These are phyloP conservation scores for Stagonosporopsis tanaceti DNA, from an alignment of 2,329 filamentous ascomycete genomes.

Conservation along the genomic window DNA sequence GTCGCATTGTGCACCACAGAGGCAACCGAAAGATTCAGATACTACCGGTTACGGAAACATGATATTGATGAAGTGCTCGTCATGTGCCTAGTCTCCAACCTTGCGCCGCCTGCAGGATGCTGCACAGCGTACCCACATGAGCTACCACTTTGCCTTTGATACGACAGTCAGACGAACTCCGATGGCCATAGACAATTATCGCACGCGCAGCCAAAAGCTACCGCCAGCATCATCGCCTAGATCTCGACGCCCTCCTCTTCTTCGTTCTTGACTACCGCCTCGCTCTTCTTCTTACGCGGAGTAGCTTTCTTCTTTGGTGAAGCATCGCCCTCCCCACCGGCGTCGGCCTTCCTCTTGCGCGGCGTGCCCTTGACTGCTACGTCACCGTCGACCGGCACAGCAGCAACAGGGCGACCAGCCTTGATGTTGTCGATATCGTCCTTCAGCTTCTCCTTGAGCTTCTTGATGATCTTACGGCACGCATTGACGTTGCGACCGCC, in stretches of 20 bases:
- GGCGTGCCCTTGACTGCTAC: slow-evolving; percentile 20
- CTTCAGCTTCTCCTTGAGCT: slow-evolving; percentile 36
- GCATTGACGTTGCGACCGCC: slow-evolving; percentile 33
- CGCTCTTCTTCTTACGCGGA: slow-evolving; percentile 22
- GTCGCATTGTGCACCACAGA: not conserved
- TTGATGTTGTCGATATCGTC: slow-evolving; percentile 35
- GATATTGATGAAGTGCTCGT: not conserved
- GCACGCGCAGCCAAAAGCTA: not conserved
- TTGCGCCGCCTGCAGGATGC: not conserved
- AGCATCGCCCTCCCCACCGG: slow-evolving; percentile 4
- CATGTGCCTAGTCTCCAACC: not conserved
- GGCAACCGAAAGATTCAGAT: not conserved
- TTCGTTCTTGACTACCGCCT: slow-evolving; percentile 14
- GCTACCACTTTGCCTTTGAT: not conserved
- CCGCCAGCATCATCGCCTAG: not conserved
- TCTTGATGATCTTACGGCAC: slow-evolving; percentile 35
- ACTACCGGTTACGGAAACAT: not conserved
- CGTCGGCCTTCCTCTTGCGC: slow-evolving; percentile 20
- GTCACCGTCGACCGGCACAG: slow-evolving; percentile 2
- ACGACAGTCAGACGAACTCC: not conserved
- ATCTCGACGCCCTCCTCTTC: slow-evolving; percentile 4
- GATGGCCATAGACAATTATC: not conserved
- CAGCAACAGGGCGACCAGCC: slow-evolving; percentile 15
- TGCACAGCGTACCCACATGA: not conserved
- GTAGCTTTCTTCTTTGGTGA: slow-evolving; percentile 26